Conservation (phyloP, 352 stramenopile species). For the Pythium chondricola region DNA sequence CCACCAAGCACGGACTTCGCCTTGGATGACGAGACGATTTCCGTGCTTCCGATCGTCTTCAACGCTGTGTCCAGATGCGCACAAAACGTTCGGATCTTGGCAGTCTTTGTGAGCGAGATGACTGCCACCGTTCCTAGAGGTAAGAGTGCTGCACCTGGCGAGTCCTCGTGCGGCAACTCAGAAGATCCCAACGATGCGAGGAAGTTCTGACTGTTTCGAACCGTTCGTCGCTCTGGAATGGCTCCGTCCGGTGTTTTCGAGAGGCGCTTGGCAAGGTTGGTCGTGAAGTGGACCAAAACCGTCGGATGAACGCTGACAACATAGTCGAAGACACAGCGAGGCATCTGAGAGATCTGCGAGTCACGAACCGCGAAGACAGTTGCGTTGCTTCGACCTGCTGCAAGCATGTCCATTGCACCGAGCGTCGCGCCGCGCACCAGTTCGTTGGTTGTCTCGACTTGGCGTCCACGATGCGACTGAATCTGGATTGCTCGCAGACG, state of each 20-base stretch:
- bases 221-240: too few species aligned
- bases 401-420: conserved; percentile 79
- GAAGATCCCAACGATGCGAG: conserved; percentile 52
- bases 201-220: conserved; percentile 32
- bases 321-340: conserved; percentile 81
- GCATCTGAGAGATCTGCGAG: conserved; percentile 86
- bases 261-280: conserved; percentile 56
- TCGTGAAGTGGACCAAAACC: conserved; percentile 79
- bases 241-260: too few species aligned
- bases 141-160: conserved; percentile 23
- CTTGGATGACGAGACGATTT: conserved; percentile 69
- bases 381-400: conserved; percentile 59
- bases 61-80: conserved; percentile 49
- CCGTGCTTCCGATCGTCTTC: conserved; percentile 57
- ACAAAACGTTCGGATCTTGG: conserved; percentile 73
- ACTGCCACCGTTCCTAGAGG: conserved; percentile 71
- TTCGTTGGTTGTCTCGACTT: conserved; percentile 74
- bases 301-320: conserved; percentile 59
- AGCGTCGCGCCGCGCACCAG: conserved; percentile 75
- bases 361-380: conserved; percentile 83
- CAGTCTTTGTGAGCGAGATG: conserved; percentile 68
- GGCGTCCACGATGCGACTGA: conserved; percentile 45
- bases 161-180: conserved; percentile 12
- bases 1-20: conserved; percentile 51
- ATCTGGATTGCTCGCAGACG: conserved; percentile 69